Base-by-base conservation (phyloP, 441 rosid genomes). In the Erodium trifolium region DNA sequence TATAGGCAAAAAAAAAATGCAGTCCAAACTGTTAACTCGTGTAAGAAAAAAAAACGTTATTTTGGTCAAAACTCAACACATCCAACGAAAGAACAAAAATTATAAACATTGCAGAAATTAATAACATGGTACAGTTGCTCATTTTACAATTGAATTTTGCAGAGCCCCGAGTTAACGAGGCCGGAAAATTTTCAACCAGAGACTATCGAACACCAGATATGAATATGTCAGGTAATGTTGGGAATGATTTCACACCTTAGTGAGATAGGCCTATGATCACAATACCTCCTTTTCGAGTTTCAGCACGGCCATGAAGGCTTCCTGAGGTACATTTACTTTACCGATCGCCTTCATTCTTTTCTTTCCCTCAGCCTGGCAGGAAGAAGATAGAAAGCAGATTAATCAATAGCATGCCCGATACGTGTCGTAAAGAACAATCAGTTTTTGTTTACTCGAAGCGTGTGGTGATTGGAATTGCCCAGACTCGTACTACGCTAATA, bases 261-360 rank as follows among this genome's bases (percentile, higher is more conserved):
- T 12, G 2, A 3, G 17, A 49, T 49, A 0, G 55, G 2, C 55
- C 45, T 63, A 63, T 47, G 68, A 64, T 82, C 80, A 88, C 75
- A 91, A 67, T 10, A 91, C 95, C 78, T 91, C 93, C 78, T 84
- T 83, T 82, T 94, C 99, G 76, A 94, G 97, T 80, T 91, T 91
- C 76, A 94, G 82, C 34, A 91, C 92, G 23, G 97, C 99, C 99
- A 94, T 94, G 83, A 94, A 94, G 64, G 99, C 99, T 84, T 94
- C 99, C 75, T 94, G 99, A 71, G 99, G 99, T 60, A 93, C 97
- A 74, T 93, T 96, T 11, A 93, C 97, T 82, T 85, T 91, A 49
- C 99, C 99, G 65, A 93, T 87, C 29, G 97, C 83, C 81, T 93
- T 93, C 99, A 93, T 93, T 84, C 99, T 80, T 79, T 89, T 93